Conservation (phyloP, 257 asterid species). For the Ligustrum vulgare region DNA sequence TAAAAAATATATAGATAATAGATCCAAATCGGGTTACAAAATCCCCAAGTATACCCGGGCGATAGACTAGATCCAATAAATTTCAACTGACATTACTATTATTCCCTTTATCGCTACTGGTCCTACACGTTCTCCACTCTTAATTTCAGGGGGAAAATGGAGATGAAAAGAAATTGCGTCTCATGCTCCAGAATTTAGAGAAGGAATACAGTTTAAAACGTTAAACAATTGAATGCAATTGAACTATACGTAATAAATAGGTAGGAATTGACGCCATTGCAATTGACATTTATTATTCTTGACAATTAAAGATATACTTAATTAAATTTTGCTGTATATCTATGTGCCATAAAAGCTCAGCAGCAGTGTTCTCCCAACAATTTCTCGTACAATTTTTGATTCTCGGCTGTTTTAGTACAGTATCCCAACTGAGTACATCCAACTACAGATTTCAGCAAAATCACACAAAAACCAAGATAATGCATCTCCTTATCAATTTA, state of each 20-base stretch:
- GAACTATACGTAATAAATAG: no score
- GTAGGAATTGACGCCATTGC: neutral
- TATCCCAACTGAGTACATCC: neutral
- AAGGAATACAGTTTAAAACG: neutral
- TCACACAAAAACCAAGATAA: neutral
- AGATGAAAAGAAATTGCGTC: no score
- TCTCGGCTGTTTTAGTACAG: neutral
- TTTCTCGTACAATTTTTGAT: neutral
- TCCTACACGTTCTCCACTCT: no score
- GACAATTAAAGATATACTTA: no score
- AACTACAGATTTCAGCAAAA: neutral
- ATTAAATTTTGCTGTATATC: neutral
- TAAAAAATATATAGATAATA: no score
- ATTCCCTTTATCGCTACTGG: no score
- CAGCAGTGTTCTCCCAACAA: neutral
- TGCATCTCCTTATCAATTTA: neutral
- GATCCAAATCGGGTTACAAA: no score
- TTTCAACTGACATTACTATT: no score
- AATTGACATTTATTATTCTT: no score
- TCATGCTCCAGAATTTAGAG: neutral
- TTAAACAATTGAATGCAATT: no score
- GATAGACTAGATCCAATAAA: neutral
- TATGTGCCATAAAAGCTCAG: neutral
- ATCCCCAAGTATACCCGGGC: no score
- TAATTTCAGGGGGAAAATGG: no score